Conservation (phyloP, 106 monocot genomes). For the Dendrobium officinale region DNA sequence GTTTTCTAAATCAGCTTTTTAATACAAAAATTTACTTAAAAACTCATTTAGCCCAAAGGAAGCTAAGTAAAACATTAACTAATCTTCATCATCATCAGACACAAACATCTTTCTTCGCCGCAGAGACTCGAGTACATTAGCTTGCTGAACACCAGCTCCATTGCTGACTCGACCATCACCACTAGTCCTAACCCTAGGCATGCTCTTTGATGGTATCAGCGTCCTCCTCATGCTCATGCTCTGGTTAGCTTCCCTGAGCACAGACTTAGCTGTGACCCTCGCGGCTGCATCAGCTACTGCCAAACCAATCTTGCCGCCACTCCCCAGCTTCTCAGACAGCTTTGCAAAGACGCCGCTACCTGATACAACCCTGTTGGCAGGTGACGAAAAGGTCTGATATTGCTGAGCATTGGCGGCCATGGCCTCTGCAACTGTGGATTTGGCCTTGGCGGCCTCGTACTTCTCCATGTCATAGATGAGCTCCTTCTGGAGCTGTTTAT, state of each 20-base stretch:
- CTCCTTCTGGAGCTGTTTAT: conserved; percentile 93
- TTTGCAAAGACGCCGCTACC: conserved; percentile 5
- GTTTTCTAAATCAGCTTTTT: too few relatives aligned
- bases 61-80: neutral
- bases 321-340: conserved; percentile 34
- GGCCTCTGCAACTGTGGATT: conserved; percentile 26
- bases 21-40: too few relatives aligned
- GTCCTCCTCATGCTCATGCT: conserved; percentile 29
- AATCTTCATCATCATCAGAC: conserved; percentile 41
- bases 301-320: conserved; percentile 29
- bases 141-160: neutral
- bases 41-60: too few relatives aligned
- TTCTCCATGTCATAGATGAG: conserved; percentile 91
- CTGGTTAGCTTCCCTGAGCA: conserved; percentile 52
- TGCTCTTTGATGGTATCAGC: conserved; percentile 44
- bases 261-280: conserved; percentile 36
- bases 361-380: neutral
- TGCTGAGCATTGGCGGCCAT: conserved; percentile 16
- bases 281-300: conserved; percentile 47
- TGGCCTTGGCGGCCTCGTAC: conserved; percentile 56
- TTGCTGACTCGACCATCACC: neutral
- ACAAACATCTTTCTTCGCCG: conserved; percentile 41
- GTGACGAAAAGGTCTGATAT: conserved; percentile 10
- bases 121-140: conserved; percentile 39
- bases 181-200: conserved; percentile 47